Base-by-base conservation (phyloP, 176 grass and related monocot genomes). In the Avena eriantha region DNA sequence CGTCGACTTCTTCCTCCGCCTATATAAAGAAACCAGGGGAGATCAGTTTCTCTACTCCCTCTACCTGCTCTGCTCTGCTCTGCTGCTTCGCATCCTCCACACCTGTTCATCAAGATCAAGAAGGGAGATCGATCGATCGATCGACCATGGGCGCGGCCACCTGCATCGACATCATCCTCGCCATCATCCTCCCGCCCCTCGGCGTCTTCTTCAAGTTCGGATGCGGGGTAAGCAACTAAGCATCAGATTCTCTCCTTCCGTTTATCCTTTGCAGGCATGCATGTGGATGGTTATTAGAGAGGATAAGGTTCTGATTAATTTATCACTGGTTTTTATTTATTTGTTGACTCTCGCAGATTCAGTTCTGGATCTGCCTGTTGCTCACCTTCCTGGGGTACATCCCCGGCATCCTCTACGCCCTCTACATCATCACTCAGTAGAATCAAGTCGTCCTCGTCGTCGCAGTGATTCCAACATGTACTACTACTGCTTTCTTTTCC, bases 171-270 rank as follows among this genome's bases (percentile, higher is more conserved):
- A 92, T 92, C 90, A 75, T 92, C 66, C 12, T 89, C 86, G 90
- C 90, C 79, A 80, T 92, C 87, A 50, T 92, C 83, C 87, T 92
- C 73, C 90, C 90, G 12, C 90, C 90, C 7, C 86, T 92, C 73
- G 90, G 87, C 35, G 90, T 92, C 79, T 86, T 92, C 90, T 83
- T 92, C 83, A 88, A 86, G 65, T 83, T 58, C 84, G 84, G 91
- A 12, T 92, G 87, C 81, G 81, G 81, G 77, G 85, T 41, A 41
- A 41, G 36, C 36, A 39, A 39, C 36, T 86, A 80, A 26, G 56
- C 14, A 39, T 41, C 49, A 19, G 1, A 56, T 57, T 8, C 48
- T 41, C 5, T 6, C 39, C 39, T 41, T 7, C 39, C 39, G 39
- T 41, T 41, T 41, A 41, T 41, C 39, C 39, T 41, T 41, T 7